A percentile compares a stretch with the other conserved stretches of the same genome.
phyloP scores from a whole-genome alignment of 345 rosid genomes.

The Conringia planisiliqua region DNA sequence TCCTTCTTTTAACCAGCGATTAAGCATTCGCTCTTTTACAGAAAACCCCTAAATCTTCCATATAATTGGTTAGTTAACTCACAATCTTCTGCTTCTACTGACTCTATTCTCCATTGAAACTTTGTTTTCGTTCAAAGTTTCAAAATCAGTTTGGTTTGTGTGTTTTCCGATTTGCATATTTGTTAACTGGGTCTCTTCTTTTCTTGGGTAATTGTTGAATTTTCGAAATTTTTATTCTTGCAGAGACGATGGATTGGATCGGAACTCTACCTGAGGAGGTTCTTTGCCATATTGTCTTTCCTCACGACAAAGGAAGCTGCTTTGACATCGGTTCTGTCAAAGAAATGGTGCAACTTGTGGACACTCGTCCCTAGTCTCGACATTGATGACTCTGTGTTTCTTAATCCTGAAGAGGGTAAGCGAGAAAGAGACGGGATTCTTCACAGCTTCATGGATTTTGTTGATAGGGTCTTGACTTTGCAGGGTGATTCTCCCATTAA shows the following conservation, averaged over 20 bases:
- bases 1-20: too few relatives aligned
- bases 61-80: too few relatives aligned
- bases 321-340: not conserved
- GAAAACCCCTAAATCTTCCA: too few relatives aligned
- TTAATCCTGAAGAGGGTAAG: not conserved
- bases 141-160: too few relatives aligned
- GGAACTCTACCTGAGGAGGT: not conserved
- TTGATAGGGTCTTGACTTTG: not conserved
- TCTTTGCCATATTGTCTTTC: not conserved
- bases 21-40: too few relatives aligned
- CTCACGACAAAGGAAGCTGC: not conserved
- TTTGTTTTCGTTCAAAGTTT: too few relatives aligned
- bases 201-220: too few relatives aligned
- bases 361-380: not conserved
- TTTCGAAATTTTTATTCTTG: too few relatives aligned
- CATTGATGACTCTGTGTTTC: constrained; percentile 3
- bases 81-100: too few relatives aligned
- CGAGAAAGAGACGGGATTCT: not conserved
- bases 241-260: not conserved
- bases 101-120: too few relatives aligned
- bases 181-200: too few relatives aligned
- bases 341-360: not conserved
- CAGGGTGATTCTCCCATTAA: not conserved
- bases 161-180: too few relatives aligned
- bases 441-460: not conserved